Evolutionary conservation across 116 monocot genomes (phyloP).

Genomic region (Dioscorea cayenensis): DNA sequence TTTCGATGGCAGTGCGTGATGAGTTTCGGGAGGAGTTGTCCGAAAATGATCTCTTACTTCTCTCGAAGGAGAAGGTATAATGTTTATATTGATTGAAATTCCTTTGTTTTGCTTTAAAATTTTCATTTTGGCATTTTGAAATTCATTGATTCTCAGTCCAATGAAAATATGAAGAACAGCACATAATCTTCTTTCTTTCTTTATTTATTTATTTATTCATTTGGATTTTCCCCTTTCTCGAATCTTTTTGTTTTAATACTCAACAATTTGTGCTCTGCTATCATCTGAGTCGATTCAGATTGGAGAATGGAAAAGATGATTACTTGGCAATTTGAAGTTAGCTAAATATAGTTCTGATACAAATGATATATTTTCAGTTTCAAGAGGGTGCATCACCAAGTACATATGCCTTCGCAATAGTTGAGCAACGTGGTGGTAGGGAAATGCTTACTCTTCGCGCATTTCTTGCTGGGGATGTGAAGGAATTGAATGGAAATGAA

Average conservation of each 20-base stretch:
- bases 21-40: constrained; percentile 51
- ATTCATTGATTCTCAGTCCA: neutral
- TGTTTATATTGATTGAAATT: neutral
- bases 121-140: neutral
- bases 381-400: constrained; percentile 45
- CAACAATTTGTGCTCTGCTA: neutral
- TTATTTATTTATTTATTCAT: neutral
- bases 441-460: constrained; percentile 48
- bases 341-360: neutral
- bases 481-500: constrained; percentile 29
- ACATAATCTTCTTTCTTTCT: neutral
- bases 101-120: neutral
- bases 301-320: neutral
- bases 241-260: neutral
- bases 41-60: constrained; percentile 88
- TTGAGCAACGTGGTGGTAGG: constrained; percentile 56
- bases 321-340: neutral
- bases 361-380: constrained; percentile 45
- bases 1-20: constrained; percentile 54
- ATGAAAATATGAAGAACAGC: neutral
- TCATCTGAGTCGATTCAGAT: neutral
- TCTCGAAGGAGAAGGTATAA: constrained; percentile 64
- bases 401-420: constrained; percentile 82
- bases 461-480: constrained; percentile 56
- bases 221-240: neutral